phyloP scores from a whole-genome alignment of 352 stramenopile species.

The Pythium folliculosum region DNA sequence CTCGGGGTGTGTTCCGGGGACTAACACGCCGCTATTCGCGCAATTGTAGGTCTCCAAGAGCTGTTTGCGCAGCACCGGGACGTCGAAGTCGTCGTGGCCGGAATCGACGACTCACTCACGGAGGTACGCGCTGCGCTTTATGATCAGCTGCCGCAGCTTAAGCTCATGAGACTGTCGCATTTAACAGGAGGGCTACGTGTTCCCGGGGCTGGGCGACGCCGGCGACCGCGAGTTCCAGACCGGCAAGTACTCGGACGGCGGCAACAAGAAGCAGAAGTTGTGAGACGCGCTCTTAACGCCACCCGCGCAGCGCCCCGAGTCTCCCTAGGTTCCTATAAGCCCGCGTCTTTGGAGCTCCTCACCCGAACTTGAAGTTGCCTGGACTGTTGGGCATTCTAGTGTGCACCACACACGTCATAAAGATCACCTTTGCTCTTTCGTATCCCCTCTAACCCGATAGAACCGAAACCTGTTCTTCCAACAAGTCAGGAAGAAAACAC shows the following conservation, averaged over 20 bases:
- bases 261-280: constrained; percentile 64
- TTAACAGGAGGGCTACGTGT: constrained; percentile 83
- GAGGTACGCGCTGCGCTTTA: constrained; percentile 40
- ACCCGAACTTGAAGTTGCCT: constrained; percentile 17
- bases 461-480: background rate
- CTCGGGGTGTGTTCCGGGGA: no score
- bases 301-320: no score
- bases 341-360: background rate
- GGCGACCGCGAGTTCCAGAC: constrained; percentile 87
- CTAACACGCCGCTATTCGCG: background rate
- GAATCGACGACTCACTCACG: constrained; percentile 74
- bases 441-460: background rate
- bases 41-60: constrained; percentile 60
- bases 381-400: background rate
- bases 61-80: constrained; percentile 75
- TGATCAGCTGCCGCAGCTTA: no score
- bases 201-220: constrained; percentile 79
- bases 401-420: constrained; percentile 17
- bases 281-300: constrained; percentile 32
- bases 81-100: constrained; percentile 76
- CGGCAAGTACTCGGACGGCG: constrained; percentile 46
- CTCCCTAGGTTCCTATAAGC: no score
- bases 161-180: no score
- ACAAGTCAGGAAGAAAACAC: background rate
- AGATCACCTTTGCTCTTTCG: constrained; percentile 7